These are phyloP conservation scores for Botryotinia globosa DNA, from an alignment of 2,329 filamentous ascomycete genomes.

Conservation along the genomic window DNA sequence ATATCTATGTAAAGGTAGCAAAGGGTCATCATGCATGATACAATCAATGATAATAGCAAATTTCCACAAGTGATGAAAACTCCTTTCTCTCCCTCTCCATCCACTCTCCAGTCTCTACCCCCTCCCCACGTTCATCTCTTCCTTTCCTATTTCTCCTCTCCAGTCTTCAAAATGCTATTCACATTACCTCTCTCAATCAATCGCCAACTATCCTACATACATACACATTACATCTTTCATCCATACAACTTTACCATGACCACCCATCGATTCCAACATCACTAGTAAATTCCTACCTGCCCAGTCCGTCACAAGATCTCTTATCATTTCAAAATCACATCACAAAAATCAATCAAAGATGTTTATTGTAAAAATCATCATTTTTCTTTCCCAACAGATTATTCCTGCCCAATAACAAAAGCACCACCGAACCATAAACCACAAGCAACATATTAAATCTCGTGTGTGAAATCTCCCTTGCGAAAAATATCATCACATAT, in stretches of 20 bases:
- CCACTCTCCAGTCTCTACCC: no score
- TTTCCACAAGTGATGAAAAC: no score
- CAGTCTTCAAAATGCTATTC: neutral
- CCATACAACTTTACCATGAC: neutral
- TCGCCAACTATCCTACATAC: neutral
- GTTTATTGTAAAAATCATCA: neutral
- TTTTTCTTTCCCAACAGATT: conserved; percentile 4
- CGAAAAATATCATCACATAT: conserved; percentile 14
- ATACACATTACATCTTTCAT: neutral
- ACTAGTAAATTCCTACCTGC: neutral
- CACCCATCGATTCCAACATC: no score
- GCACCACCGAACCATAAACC: neutral
- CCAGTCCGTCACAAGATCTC: neutral
- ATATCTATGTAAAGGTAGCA: no score
- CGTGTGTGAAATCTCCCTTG: neutral
- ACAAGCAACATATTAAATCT: neutral
- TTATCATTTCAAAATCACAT: no score
- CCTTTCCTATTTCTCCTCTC: no score
- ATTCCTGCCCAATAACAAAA: conserved; percentile 8
- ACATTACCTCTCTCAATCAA: neutral
- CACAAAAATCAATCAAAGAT: neutral
- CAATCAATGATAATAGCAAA: no score
- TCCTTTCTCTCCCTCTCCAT: no score
- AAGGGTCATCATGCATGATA: no score
- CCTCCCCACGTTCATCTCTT: no score